Percentiles rank a stretch among this genome's conserved stretches.
These are phyloP conservation scores for Immersiella caudata DNA, from an alignment of 495 filamentous ascomycete genomes.

Conservation along the genomic window DNA sequence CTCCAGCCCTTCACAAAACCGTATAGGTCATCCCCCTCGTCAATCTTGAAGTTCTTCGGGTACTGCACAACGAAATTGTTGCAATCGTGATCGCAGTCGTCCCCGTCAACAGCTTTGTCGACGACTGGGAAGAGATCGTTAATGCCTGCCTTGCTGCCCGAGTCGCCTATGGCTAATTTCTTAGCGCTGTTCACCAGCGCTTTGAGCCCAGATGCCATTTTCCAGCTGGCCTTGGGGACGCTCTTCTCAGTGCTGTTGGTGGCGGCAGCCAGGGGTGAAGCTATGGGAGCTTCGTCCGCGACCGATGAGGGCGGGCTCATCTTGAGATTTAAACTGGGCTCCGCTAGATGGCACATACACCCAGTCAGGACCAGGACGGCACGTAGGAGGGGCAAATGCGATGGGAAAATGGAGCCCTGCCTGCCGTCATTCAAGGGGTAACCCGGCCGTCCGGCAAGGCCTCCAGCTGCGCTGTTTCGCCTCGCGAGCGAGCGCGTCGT, in stretches of 20 bases:
- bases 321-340: neutral
- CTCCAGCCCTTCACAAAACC: slow-evolving; percentile 87
- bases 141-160: slow-evolving; percentile 62
- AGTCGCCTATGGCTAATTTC: slow-evolving; percentile 65
- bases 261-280: neutral
- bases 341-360: neutral
- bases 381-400: neutral
- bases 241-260: neutral
- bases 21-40: slow-evolving; percentile 78
- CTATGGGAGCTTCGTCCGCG: neutral
- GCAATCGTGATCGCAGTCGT: slow-evolving; percentile 90
- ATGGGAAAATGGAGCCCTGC: neutral
- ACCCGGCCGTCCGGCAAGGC: neutral
- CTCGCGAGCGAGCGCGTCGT: neutral
- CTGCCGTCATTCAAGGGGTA: neutral
- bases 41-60: slow-evolving; percentile 70
- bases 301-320: neutral
- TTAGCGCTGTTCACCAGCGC: slow-evolving; percentile 48
- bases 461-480: neutral
- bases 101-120: slow-evolving; percentile 74
- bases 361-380: neutral
- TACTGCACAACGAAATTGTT: slow-evolving; percentile 76
- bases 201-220: slow-evolving; percentile 33
- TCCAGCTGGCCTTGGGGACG: slow-evolving; percentile 12
- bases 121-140: slow-evolving; percentile 66